Evolutionary conservation across 768 basidiomycete genomes (phyloP), one percentile per base, ranked within the genome.

Genomic region (Inosperma sp.): DNA sequence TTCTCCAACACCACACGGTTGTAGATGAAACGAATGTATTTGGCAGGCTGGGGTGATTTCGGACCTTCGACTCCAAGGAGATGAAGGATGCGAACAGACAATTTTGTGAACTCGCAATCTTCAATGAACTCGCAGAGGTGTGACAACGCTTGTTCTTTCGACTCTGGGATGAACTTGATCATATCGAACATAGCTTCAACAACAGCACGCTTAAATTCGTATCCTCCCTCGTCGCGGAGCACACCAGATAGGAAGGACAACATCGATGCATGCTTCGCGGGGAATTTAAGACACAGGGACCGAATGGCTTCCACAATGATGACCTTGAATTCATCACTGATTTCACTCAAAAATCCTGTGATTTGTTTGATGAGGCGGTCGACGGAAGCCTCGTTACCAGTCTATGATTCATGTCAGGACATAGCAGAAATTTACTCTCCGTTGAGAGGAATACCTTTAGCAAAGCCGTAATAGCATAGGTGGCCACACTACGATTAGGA

Each of bases 141-240:
- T 16, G 95, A 95, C 37, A 99, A 80, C 1, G 96, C 96, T 62
- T 96, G 89, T 66, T 99, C 96, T 72, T 96, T 95, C 72, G 87
- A 90, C 45, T 97, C 95, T 37, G 75, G 73, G 61, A 99, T 97
- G 71, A 82, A 98, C 65, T 95, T 97, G 78, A 99, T 91, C 96
- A 99, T 99, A 69, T 99, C 96, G 65, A 99, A 98, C 65, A 99
- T 98, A 16, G 96, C 95, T 70, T 98, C 96, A 27, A 99, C 96
- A 41, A 98, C 92, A 6, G 96, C 92, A 39, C 94, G 92, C 72
- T 99, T 99, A 78, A 97, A 99, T 65, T 99, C 96, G 69, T 97
- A 98, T 5, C 96, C 96, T 49, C 96, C 96, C 70, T 99, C 96
- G 62, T 99, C 96, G 39, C 96, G 85, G 40, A 99, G 80, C 22